These are phyloP conservation scores for Aspergillus tamarii DNA, from an alignment of 2,329 filamentous ascomycete genomes.

Conservation along the genomic window DNA sequence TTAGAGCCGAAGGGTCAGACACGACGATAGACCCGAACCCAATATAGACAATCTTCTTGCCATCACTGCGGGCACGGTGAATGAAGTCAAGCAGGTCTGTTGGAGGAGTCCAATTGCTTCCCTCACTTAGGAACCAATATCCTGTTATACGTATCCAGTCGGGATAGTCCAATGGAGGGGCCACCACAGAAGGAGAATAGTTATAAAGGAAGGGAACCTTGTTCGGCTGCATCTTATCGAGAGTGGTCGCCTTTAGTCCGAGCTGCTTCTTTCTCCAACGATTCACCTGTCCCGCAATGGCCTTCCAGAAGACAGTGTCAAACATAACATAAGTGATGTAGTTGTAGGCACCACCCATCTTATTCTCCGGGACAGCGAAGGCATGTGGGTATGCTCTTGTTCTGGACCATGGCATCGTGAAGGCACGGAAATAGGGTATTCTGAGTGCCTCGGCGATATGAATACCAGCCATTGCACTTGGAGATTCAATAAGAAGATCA, in stretches of 20 bases:
- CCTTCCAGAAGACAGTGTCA: slow-evolving; percentile 95
- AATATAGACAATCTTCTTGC: slow-evolving; percentile 93
- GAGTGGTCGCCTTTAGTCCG: slow-evolving; percentile 74
- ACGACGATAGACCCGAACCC: slow-evolving; percentile 97
- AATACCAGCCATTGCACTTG: slow-evolving; percentile 95
- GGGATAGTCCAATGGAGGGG: slow-evolving; percentile 89
- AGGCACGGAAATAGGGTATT: slow-evolving; percentile 95
- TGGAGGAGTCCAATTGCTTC: slow-evolving; percentile 70
- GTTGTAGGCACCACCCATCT: slow-evolving; percentile 95
- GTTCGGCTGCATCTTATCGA: slow-evolving; percentile 92
- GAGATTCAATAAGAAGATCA: slow-evolving; percentile 91
- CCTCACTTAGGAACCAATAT: slow-evolving; percentile 95
- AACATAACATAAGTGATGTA: slow-evolving; percentile 95
- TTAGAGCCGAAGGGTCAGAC: slow-evolving; percentile 83
- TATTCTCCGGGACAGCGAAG: slow-evolving; percentile 88
- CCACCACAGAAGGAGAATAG: slow-evolving; percentile 92
- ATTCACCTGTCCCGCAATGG: slow-evolving; percentile 88
- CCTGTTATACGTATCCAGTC: slow-evolving; percentile 98
- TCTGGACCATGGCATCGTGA: slow-evolving; percentile 98
- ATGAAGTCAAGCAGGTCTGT: slow-evolving; percentile 80
- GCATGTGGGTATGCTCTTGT: slow-evolving; percentile 96
- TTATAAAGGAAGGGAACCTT: slow-evolving; percentile 99
- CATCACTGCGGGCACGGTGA: slow-evolving; percentile 74
- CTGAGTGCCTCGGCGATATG: slow-evolving; percentile 92
- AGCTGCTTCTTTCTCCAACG: slow-evolving; percentile 84